Conservation (phyloP, 805 yeast species). For the Metschnikowia similis region DNA sequence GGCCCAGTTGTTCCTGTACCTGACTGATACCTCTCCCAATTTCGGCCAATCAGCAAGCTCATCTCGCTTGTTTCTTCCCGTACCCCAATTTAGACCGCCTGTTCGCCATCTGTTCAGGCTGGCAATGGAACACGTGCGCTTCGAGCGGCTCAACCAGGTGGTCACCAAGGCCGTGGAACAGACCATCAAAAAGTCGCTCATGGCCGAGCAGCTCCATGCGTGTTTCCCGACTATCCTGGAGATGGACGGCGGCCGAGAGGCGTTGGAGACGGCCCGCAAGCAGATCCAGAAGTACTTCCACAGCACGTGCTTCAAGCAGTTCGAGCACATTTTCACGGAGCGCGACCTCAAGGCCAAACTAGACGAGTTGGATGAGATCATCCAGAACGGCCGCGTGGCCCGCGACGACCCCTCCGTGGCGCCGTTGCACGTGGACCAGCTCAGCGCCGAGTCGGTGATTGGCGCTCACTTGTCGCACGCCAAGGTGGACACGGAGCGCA, state of each 20-base stretch:
- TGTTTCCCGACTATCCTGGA: slow-evolving; percentile 54
- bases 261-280: slow-evolving; percentile 44
- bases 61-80: too few relatives aligned
- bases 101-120: background rate
- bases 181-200: slow-evolving; percentile 45
- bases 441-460: slow-evolving; percentile 30
- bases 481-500: slow-evolving; percentile 22
- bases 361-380: slow-evolving; percentile 45
- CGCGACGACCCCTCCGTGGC: slow-evolving; percentile 13
- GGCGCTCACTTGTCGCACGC: slow-evolving; percentile 24
- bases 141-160: slow-evolving; percentile 45
- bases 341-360: slow-evolving; percentile 40
- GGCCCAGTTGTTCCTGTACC: too few relatives aligned
- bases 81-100: too few relatives aligned
- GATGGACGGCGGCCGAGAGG: slow-evolving; percentile 42
- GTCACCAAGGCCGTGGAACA: slow-evolving; percentile 52
- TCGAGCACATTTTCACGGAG: slow-evolving; percentile 50
- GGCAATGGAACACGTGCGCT: slow-evolving; percentile 35
- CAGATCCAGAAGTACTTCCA: slow-evolving; percentile 54
- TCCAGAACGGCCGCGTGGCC: slow-evolving; percentile 37
- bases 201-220: slow-evolving; percentile 45
- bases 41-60: too few relatives aligned
- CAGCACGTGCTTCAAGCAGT: slow-evolving; percentile 46
- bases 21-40: background rate
- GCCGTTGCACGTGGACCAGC: slow-evolving; percentile 27